Percentiles rank a stretch among this genome's conserved stretches.
Conservation (phyloP, 2,329 filamentous ascomycete species). For the Sordariomycetes sp. region DNA sequence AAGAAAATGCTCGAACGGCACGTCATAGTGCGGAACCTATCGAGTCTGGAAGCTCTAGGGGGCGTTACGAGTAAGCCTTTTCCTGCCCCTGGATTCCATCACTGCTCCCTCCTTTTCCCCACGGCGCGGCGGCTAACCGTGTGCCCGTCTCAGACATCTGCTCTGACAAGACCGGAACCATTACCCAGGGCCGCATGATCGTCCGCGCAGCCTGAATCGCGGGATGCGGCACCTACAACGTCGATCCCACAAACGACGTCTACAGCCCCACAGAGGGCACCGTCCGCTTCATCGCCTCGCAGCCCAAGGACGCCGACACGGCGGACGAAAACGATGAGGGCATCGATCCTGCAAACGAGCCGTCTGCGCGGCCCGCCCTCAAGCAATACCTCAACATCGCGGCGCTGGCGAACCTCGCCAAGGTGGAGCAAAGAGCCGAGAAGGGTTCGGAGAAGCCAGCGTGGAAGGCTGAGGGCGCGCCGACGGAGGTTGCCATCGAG, state of each 20-base stretch:
- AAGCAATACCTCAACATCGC: conserved; percentile 43
- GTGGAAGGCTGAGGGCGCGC: conserved; percentile 50
- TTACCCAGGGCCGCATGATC: conserved; percentile 52
- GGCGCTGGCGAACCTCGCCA: conserved; percentile 41
- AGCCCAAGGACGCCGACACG: conserved; percentile 16
- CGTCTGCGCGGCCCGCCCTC: conserved; percentile 12
- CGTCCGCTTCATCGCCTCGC: conserved; percentile 20
- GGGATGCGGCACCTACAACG: conserved; percentile 39
- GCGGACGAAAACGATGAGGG: conserved; percentile 23
- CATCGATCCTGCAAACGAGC: conserved; percentile 11
- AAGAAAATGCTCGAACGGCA: conserved; percentile 38
- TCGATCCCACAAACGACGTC: conserved; percentile 39
- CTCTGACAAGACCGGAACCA: conserved; percentile 44
- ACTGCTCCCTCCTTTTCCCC: neutral
- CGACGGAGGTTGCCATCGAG: conserved; percentile 60
- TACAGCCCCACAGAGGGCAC: conserved; percentile 42
- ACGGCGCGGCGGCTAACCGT: conserved; percentile 35
- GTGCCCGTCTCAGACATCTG: conserved; percentile 43
- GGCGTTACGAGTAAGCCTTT: conserved; percentile 38
- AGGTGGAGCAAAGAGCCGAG: conserved; percentile 35
- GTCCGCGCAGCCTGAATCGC: conserved; percentile 46
- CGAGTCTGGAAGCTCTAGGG: conserved; percentile 43
- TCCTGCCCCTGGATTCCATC: neutral
- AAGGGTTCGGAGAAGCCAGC: conserved; percentile 21
- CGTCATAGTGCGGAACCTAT: conserved; percentile 37